Conservation (phyloP, 345 rosid genomes). For the Balakata baccata region DNA sequence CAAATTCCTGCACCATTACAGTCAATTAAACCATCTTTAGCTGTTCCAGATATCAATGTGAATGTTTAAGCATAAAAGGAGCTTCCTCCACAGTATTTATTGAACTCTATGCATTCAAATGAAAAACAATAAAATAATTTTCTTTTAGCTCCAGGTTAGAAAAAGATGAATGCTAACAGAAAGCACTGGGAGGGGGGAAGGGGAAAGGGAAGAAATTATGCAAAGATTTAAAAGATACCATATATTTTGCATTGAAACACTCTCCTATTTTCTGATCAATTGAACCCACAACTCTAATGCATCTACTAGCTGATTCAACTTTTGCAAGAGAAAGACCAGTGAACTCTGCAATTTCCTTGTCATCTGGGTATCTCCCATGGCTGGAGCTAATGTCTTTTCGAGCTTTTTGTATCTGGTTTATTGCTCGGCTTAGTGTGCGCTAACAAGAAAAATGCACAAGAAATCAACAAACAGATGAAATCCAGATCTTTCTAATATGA, state of each 20-base stretch:
- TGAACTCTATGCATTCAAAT: not conserved
- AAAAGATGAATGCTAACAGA: no score
- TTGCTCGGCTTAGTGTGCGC: conserved; percentile 46
- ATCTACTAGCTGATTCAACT: conserved; percentile 67
- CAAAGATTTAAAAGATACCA: conserved; percentile 38
- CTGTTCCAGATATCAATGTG: not conserved
- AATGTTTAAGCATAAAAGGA: not conserved
- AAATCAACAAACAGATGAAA: conserved; percentile 12
- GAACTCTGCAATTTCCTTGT: conserved; percentile 56
- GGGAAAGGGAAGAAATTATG: no score
- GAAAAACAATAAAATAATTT: not conserved
- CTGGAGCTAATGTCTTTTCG: conserved; percentile 47
- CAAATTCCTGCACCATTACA: conserved; percentile 49
- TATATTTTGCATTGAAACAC: conserved; percentile 40
- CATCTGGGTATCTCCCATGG: conserved; percentile 53
- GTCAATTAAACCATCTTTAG: conserved; percentile 7
- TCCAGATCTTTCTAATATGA: conserved; percentile 1
- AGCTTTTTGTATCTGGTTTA: conserved; percentile 62
- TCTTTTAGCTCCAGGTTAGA: not conserved
- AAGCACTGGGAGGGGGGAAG: no score
- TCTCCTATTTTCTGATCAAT: conserved; percentile 64
- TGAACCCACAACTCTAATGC: conserved; percentile 72
- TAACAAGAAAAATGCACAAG: conserved; percentile 25
- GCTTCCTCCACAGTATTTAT: not conserved
- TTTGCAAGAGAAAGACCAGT: conserved; percentile 57